Conservation (phyloP, 257 asterid genomes). For the Marsdenia floribunda region DNA sequence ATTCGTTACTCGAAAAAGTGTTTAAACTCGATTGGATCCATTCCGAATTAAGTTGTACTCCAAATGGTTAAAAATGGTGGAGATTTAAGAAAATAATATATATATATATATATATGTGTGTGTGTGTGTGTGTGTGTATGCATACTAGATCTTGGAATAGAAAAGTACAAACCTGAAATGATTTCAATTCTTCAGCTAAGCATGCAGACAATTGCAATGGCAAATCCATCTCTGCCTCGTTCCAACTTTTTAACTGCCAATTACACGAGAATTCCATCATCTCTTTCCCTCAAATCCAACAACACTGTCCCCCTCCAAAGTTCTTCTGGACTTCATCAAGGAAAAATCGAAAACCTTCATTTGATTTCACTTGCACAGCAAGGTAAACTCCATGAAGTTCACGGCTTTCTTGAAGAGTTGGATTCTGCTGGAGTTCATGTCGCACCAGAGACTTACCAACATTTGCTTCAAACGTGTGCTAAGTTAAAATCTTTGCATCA, state of each 20-base stretch:
- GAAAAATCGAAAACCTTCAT: constrained; percentile 44
- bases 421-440: constrained; percentile 33
- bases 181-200: neutral
- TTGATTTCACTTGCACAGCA: constrained; percentile 42
- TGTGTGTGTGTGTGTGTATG: too few relatives aligned
- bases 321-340: constrained; percentile 15
- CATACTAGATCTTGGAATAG: too few relatives aligned
- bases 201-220: neutral
- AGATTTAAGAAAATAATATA: too few relatives aligned
- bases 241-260: constrained; percentile 25
- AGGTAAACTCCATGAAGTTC: constrained; percentile 51
- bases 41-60: too few relatives aligned
- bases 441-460: constrained; percentile 36
- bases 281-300: constrained; percentile 40
- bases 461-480: constrained; percentile 39
- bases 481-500: constrained; percentile 28
- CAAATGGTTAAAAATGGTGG: too few relatives aligned
- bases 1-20: too few relatives aligned
- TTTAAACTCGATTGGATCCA: too few relatives aligned
- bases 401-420: constrained; percentile 39
- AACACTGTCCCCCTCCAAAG: constrained; percentile 17
- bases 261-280: constrained; percentile 36
- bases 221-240: neutral
- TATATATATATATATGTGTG: too few relatives aligned
- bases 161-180: too few relatives aligned